A percentile compares a stretch with the other conserved stretches of the same genome.
These are phyloP conservation scores for Taxillus chinensis DNA, from an alignment of 164 flowering plant genomes.

Conservation along the genomic window DNA sequence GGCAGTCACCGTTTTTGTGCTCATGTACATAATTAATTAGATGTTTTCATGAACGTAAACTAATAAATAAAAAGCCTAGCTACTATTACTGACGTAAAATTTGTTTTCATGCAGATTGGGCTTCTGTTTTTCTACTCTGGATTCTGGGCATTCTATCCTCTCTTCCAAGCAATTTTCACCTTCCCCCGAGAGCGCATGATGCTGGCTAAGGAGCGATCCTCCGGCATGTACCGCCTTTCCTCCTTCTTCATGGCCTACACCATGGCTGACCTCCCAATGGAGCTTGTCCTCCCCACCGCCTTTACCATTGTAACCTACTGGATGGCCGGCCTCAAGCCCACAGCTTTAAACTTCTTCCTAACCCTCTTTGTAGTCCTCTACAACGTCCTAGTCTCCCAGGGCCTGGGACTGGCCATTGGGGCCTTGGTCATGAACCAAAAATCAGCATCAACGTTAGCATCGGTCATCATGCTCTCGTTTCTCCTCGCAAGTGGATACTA, in stretches of 20 bases:
- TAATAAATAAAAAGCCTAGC: too few relatives aligned
- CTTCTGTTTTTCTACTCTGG: slow-evolving; percentile 51
- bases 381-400: slow-evolving; percentile 46
- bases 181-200: slow-evolving; percentile 66
- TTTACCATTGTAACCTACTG: slow-evolving; percentile 50
- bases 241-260: slow-evolving; percentile 56
- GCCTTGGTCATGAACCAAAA: slow-evolving; percentile 56
- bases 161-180: slow-evolving; percentile 58
- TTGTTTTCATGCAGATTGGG: slow-evolving; percentile 33
- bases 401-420: slow-evolving; percentile 73
- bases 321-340: slow-evolving; percentile 63
- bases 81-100: too few relatives aligned
- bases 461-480: slow-evolving; percentile 49
- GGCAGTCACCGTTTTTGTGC: too few relatives aligned
- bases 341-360: slow-evolving; percentile 19
- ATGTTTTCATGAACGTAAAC: too few relatives aligned
- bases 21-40: too few relatives aligned
- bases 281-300: slow-evolving; percentile 61
- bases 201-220: slow-evolving; percentile 56
- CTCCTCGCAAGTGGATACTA: slow-evolving; percentile 58
- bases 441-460: slow-evolving; percentile 39
- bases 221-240: slow-evolving; percentile 70
- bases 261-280: slow-evolving; percentile 64
- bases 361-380: slow-evolving; percentile 33
- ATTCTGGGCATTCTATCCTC: slow-evolving; percentile 72